Evolutionary conservation across 2,329 filamentous ascomycete species (phyloP).

Genomic region (Sporothrix curviconia): DNA sequence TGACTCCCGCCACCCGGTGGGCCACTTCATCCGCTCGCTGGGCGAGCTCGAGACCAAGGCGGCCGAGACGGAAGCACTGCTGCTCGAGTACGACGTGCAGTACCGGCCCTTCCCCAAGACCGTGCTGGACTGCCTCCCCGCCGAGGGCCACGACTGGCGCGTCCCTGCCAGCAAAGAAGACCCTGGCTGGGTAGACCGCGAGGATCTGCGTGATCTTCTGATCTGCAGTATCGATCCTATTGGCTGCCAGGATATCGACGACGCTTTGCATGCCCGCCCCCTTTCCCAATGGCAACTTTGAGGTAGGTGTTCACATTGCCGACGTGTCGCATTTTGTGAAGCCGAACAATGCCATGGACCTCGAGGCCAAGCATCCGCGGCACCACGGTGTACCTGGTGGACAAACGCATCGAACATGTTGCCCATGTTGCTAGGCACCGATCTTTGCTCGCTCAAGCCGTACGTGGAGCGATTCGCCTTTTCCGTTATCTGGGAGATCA

Average conservation of each 20-base stretch:
- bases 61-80: slow-evolving; percentile 91
- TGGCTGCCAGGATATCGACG: slow-evolving; percentile 96
- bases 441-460: slow-evolving; percentile 92
- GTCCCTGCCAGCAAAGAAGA: slow-evolving; percentile 76
- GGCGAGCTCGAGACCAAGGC: slow-evolving; percentile 93
- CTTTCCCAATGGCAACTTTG: slow-evolving; percentile 89
- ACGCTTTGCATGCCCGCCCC: slow-evolving; percentile 80
- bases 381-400: slow-evolving; percentile 94
- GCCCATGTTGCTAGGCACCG: slow-evolving; percentile 89
- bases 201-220: slow-evolving; percentile 76
- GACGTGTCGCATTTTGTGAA: slow-evolving; percentile 99
- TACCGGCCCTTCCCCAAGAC: slow-evolving; percentile 96
- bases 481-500: slow-evolving; percentile 83
- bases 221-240: slow-evolving; percentile 97
- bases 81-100: slow-evolving; percentile 95
- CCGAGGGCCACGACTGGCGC: slow-evolving; percentile 88
- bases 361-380: slow-evolving; percentile 88
- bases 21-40: slow-evolving; percentile 87
- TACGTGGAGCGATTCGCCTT: slow-evolving; percentile 94
- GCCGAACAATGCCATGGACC: slow-evolving; percentile 94
- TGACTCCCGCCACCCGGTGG: slow-evolving; percentile 84
- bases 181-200: slow-evolving; percentile 77
- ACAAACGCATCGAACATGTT: slow-evolving; percentile 99
- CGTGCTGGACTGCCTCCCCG: slow-evolving; percentile 85
- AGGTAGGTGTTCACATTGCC: slow-evolving; percentile 96